Evolutionary conservation across 73 alveolate species (phyloP), one percentile per base, ranked within the genome.

Genomic region (Stentor coeruleus): DNA sequence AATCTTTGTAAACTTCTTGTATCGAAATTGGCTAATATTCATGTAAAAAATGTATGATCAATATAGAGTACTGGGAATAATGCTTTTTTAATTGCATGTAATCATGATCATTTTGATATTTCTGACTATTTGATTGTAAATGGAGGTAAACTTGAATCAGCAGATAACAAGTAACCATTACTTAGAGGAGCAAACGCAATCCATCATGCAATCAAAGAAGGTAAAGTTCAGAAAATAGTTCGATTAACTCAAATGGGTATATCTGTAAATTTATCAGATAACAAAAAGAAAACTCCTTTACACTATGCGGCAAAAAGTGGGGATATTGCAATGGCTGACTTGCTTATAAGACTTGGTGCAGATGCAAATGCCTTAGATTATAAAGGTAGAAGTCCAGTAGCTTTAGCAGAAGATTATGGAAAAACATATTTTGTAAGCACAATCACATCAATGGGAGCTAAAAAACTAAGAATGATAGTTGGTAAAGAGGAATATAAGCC

Each of bases 131-230:
- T 75, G 58, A 15, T 75, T 14, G n/a, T 75, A 20, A n/a, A 28
- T 39, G 83, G 83, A 30, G 26, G 74, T 15, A 40, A 38, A n/a
- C 26, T 39, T 39, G 38, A 75, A n/a, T 39, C 74, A 2, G 15
- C 66, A 0, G 83, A 75, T 38, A 75, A 49, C 20, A 49, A 49
- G 66, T 49, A 49, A 49, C 28, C 28, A 20, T n/a, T 49, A 49
- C 6, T 39, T 26, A 75, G 38, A 37, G 83, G 83, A 0, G 83
- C 83, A 75, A 75, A 75, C 39, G 83, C 83, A 26, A 39, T 75
- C 0, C 83, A 75, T 38, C 6, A 39, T 1, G 83, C 83, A 0
- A 66, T 75, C 38, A 39, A 33, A 75, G 28, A 37, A 20, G 83
- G 83, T 37, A 75, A 75, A 39, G 33, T 35, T 14, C 26, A 38